Base-by-base conservation (phyloP, 2,329 filamentous ascomycete species). In the Pleomassaria siparia region DNA sequence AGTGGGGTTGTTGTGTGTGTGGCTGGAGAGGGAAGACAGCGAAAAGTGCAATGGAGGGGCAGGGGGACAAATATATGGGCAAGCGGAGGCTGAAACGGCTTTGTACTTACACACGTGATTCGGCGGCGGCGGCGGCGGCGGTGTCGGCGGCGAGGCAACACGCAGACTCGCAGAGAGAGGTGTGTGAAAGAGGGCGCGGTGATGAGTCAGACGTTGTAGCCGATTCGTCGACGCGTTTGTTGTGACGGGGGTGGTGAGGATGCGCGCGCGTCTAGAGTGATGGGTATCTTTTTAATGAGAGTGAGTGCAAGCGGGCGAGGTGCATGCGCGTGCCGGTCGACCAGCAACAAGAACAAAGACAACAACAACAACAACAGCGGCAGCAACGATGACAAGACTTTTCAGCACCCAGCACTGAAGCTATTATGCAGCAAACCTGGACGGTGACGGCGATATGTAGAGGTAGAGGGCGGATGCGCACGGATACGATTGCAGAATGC, bases 101-200 rank as follows among this genome's bases (percentile, higher is more conserved):
- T 25, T 6, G 29, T 32, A 50, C 39, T 47, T n/a, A n/a, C n/a
- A n/a, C 64, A 68, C 61, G 66, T 67, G 66, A 69, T 58, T 61
- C 9, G 13, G 36, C 65, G 66, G 62, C 54, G 54, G 44, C 43
- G 54, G 58, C 52, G 62, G 63, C 58, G 40, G n/a, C n/a, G n/a
- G n/a, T n/a, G n/a, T n/a, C n/a, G n/a, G n/a, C n/a, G n/a, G n/a
- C n/a, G n/a, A n/a, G n/a, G n/a, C n/a, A n/a, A n/a, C n/a, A n/a
- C n/a, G n/a, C n/a, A n/a, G n/a, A n/a, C n/a, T n/a, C n/a, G n/a
- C n/a, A n/a, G n/a, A n/a, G n/a, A n/a, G n/a, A 41, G 61, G 58
- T 59, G 58, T n/a, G 50, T 50, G 45, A 47, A 50, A 55, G 58
- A 47, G 46, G 44, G 25, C 45, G 51, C 46, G 28, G 13, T 28